Percentiles rank a stretch among this genome's conserved stretches.
Evolutionary conservation across 768 basidiomycete genomes (phyloP).

Genomic region (Pulveroboletus sp.): DNA sequence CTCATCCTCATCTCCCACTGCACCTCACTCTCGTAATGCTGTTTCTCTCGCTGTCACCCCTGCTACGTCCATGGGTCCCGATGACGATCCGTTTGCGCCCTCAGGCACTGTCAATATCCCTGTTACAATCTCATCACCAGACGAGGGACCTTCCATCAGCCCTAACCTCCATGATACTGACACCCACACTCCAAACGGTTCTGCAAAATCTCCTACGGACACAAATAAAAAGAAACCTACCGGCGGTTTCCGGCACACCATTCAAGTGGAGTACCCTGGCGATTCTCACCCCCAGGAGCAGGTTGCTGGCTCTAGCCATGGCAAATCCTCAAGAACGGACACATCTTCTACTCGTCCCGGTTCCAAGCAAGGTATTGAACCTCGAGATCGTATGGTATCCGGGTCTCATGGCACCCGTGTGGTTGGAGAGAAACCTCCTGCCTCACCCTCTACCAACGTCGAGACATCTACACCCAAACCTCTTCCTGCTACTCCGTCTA

Average conservation of each 20-base stretch:
- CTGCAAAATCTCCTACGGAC: slow-evolving; percentile 36
- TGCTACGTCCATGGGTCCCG: slow-evolving; percentile 37
- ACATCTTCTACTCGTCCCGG: slow-evolving; percentile 4
- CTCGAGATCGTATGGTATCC: slow-evolving; percentile 18
- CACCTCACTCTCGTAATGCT: slow-evolving; percentile 37
- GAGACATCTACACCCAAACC: slow-evolving; percentile 23
- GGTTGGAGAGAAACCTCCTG: slow-evolving; percentile 16
- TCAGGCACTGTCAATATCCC: slow-evolving; percentile 27
- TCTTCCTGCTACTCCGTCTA: slow-evolving; percentile 27
- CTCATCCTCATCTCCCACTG: slow-evolving; percentile 32
- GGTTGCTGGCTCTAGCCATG: slow-evolving; percentile 15
- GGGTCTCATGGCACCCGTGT: slow-evolving; percentile 6
- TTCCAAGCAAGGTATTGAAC: slow-evolving; percentile 12
- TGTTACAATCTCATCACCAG: slow-evolving; percentile 27
- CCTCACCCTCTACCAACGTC: slow-evolving; percentile 8
- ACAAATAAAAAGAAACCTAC: slow-evolving; percentile 42
- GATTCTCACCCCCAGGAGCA: slow-evolving; percentile 37
- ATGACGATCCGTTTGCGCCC: slow-evolving; percentile 73
- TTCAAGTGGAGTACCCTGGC: slow-evolving; percentile 89
- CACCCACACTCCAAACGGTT: slow-evolving; percentile 19
- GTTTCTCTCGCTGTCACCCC: slow-evolving; percentile 41
- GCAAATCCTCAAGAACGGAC: slow-evolving; percentile 19
- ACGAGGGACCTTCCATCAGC: slow-evolving; percentile 17
- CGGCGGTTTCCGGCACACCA: slow-evolving; percentile 74
- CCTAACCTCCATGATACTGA: slow-evolving; percentile 18